phyloP scores from a whole-genome alignment of 805 yeast genomes.

The Cyberlindnera petersonii region DNA sequence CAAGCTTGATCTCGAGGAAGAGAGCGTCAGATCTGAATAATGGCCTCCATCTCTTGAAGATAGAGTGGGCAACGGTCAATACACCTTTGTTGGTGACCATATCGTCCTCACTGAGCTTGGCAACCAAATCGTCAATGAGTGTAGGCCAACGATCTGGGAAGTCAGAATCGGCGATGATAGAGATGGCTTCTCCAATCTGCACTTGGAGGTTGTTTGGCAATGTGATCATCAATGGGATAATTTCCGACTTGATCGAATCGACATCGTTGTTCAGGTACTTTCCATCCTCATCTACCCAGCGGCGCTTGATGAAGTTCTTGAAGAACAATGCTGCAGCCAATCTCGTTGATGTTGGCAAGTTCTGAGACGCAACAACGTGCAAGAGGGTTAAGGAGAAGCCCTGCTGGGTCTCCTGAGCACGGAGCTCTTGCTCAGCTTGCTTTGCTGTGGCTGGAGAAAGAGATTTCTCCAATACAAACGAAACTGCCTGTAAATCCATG shows the following conservation, averaged over 20 bases:
- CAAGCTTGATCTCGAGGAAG: slow-evolving; percentile 82
- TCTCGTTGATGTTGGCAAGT: slow-evolving; percentile 53
- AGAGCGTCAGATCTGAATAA: slow-evolving; percentile 86
- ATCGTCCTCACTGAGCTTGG: slow-evolving; percentile 59
- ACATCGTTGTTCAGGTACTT: slow-evolving; percentile 70
- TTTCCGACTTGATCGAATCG: slow-evolving; percentile 63
- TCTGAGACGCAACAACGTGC: slow-evolving; percentile 67
- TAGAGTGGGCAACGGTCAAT: slow-evolving; percentile 87
- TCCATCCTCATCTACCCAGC: slow-evolving; percentile 91
- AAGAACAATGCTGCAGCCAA: slow-evolving; percentile 88
- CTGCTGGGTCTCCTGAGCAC: slow-evolving; percentile 55
- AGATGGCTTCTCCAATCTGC: slow-evolving; percentile 94
- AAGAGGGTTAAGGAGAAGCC: slow-evolving; percentile 77
- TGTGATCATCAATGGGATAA: slow-evolving; percentile 80
- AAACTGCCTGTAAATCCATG: slow-evolving; percentile 48
- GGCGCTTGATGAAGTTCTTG: slow-evolving; percentile 79
- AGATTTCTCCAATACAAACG: slow-evolving; percentile 57
- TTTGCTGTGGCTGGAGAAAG: slow-evolving; percentile 61
- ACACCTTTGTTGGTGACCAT: slow-evolving; percentile 79
- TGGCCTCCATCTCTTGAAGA: slow-evolving; percentile 96
- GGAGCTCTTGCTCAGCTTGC: slow-evolving; percentile 61
- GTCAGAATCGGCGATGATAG: slow-evolving; percentile 91
- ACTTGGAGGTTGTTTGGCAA: slow-evolving; percentile 76
- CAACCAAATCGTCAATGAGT: slow-evolving; percentile 68
- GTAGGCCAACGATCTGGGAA: slow-evolving; percentile 89